Percentiles rank a stretch among this genome's conserved stretches.
These are phyloP conservation scores for Diaporthe amygdali DNA, from an alignment of 2,329 filamentous ascomycete species.

Conservation along the genomic window DNA sequence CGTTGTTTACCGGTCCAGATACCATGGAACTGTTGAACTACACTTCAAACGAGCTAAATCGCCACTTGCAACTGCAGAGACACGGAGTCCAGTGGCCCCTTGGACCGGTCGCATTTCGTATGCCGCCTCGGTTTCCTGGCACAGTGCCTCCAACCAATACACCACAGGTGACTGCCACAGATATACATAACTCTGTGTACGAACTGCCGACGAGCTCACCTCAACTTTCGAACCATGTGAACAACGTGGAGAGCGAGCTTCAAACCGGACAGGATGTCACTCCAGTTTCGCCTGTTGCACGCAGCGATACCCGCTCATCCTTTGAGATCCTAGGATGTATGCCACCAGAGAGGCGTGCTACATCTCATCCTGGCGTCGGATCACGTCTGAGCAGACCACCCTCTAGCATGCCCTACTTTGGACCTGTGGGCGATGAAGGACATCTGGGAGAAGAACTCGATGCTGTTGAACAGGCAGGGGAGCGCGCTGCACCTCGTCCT, in stretches of 20 bases:
- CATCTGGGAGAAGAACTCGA: background rate
- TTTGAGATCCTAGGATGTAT: conserved; percentile 15
- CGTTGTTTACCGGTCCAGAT: too few species aligned
- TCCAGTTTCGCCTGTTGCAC: background rate
- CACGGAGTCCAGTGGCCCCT: background rate
- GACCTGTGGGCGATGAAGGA: accelerated
- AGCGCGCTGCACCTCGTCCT: too few species aligned
- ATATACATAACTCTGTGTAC: background rate
- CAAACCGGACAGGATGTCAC: too few species aligned
- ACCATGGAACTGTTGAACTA: too few species aligned
- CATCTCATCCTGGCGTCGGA: background rate
- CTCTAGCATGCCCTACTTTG: background rate
- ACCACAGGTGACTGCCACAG: background rate
- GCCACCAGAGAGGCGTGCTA: too few species aligned
- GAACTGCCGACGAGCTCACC: background rate
- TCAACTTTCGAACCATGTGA: too few species aligned
- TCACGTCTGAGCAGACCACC: background rate
- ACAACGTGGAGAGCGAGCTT: background rate
- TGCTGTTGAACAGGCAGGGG: background rate
- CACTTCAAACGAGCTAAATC: too few species aligned
- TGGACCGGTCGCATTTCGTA: background rate
- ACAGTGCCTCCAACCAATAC: background rate
- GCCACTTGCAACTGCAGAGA: background rate
- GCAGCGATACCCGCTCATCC: background rate
- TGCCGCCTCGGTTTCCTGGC: background rate